phyloP scores from a whole-genome alignment of 108 stramenopile species.

The Cyclotella kingstonii region DNA sequence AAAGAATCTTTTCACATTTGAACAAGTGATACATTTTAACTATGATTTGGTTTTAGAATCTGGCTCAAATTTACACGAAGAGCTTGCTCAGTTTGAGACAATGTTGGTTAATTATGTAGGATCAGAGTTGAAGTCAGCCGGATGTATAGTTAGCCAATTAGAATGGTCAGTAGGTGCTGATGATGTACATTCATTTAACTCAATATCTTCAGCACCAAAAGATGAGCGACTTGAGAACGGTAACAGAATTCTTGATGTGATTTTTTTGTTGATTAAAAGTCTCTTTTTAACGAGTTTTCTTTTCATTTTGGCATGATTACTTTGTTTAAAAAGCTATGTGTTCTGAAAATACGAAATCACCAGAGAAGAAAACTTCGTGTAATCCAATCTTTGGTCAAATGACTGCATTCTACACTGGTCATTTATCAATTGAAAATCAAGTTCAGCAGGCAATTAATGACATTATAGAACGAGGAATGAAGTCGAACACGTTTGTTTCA shows the following conservation, averaged over 20 bases:
- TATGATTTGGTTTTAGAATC: constrained; percentile 3
- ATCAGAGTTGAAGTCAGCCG: neutral
- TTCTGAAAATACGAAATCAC: neutral
- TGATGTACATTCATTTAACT: neutral
- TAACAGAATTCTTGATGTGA: constrained; percentile 66
- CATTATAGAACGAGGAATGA: no score
- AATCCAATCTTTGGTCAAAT: no score
- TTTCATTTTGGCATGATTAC: neutral
- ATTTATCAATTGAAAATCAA: no score
- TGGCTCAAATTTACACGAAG: neutral
- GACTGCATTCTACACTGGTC: no score
- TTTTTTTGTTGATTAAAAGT: constrained; percentile 46
- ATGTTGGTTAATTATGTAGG: constrained; percentile 1
- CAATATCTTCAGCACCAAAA: neutral
- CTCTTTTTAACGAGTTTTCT: no score
- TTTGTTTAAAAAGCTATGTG: neutral
- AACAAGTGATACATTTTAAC: constrained; percentile 6
- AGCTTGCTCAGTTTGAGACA: neutral
- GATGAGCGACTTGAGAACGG: constrained; percentile 15
- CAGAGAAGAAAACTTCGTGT: no score
- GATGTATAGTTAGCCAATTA: neutral
- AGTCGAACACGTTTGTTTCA: no score
- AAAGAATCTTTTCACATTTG: no score
- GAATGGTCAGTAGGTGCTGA: neutral
- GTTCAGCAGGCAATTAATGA: no score